phyloP scores from a whole-genome alignment of 768 basidiomycete genomes.

The Boletus rex-veris region DNA sequence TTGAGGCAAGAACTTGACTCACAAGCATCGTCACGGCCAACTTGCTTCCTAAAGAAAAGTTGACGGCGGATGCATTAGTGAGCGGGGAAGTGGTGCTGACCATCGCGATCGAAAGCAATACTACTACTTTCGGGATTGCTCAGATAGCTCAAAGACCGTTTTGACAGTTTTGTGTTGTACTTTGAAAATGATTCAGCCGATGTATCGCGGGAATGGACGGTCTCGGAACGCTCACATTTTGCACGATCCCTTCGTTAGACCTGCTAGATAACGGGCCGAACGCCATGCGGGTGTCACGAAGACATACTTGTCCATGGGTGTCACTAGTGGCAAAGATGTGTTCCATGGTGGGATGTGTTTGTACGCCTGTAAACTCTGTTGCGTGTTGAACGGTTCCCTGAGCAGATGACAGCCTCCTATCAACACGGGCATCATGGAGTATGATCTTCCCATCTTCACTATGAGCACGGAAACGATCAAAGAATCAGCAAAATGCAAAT shows the following conservation, averaged over 20 bases:
- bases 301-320: conserved; percentile 51
- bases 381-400: conserved; percentile 51
- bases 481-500: conserved; percentile 15
- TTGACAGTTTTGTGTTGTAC: conserved; percentile 48
- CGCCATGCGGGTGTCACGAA: conserved; percentile 72
- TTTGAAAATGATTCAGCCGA: conserved; percentile 33
- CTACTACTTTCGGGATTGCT: conserved; percentile 68
- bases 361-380: conserved; percentile 59
- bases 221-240: conserved; percentile 19
- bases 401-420: conserved; percentile 33
- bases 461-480: conserved; percentile 15
- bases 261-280: conserved; percentile 52
- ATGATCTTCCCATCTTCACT: conserved; percentile 73
- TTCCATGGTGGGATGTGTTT: conserved; percentile 65
- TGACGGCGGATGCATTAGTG: neutral
- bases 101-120: conserved; percentile 63
- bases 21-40: conserved; percentile 69
- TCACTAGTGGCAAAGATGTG: conserved; percentile 70
- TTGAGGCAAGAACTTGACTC: conserved; percentile 17
- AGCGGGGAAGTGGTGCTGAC: conserved; percentile 32
- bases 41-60: conserved; percentile 45
- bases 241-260: conserved; percentile 52
- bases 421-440: conserved; percentile 55
- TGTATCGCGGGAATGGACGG: conserved; percentile 4
- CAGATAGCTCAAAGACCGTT: conserved; percentile 36